phyloP scores from a whole-genome alignment of 2,329 filamentous ascomycete genomes.

The Talaromyces sp. region DNA sequence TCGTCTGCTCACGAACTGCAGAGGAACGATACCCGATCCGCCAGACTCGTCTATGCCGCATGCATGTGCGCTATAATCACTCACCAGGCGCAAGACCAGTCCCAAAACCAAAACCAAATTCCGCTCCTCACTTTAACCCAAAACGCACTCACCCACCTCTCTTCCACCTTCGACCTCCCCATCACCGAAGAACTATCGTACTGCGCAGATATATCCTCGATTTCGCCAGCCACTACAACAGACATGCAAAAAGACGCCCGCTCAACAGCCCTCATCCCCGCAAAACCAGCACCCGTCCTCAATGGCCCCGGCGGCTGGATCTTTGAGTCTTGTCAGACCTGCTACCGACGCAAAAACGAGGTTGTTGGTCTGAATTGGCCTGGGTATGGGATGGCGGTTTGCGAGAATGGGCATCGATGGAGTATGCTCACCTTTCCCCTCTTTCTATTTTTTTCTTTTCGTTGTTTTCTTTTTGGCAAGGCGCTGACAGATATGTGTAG shows the following conservation, averaged over 20 bases:
- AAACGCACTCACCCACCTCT: conserved; percentile 19
- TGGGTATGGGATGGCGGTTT: conserved; percentile 43
- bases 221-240: background rate
- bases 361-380: conserved; percentile 39
- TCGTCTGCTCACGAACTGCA: conserved; percentile 13
- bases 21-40: conserved; percentile 17
- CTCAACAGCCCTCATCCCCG: conserved; percentile 12
- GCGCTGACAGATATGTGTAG: conserved; percentile 23
- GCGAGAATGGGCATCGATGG: conserved; percentile 48
- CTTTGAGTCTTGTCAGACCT: conserved; percentile 50
- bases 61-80: conserved; percentile 30
- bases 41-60: conserved; percentile 31
- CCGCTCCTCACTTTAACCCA: conserved; percentile 20
- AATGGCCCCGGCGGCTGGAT: conserved; percentile 19
- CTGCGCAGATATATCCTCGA: conserved; percentile 12
- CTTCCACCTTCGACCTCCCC: conserved; percentile 1
- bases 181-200: conserved; percentile 27
- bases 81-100: conserved; percentile 14
- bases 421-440: conserved; percentile 26
- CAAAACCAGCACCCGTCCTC: conserved; percentile 21
- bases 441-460: too few species aligned
- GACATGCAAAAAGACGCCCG: background rate
- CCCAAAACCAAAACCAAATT: background rate
- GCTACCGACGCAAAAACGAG: conserved; percentile 25
- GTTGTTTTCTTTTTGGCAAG: too few species aligned